Evolutionary conservation across 2,329 filamentous ascomycete species (phyloP).

Genomic region (Dothideomycetes sp.): DNA sequence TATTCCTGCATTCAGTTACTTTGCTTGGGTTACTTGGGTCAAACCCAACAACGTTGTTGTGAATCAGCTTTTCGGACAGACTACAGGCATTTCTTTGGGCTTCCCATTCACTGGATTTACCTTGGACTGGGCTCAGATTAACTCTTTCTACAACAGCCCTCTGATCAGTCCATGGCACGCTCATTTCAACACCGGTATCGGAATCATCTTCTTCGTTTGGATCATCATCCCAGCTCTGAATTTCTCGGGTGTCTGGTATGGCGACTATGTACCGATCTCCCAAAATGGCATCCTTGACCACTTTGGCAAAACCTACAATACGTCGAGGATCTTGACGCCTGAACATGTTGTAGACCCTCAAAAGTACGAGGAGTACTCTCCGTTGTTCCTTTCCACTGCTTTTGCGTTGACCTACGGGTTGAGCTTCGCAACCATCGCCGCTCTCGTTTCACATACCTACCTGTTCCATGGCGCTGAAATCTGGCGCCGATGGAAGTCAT

Average conservation of each 20-base stretch:
- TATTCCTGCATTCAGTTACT: conserved; percentile 78
- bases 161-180: conserved; percentile 29
- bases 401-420: conserved; percentile 80
- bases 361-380: conserved; percentile 69
- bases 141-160: conserved; percentile 68
- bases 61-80: conserved; percentile 21
- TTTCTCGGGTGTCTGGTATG: conserved; percentile 70
- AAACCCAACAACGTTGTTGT: conserved; percentile 63
- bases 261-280: conserved; percentile 77
- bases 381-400: conserved; percentile 76
- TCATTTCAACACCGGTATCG: conserved; percentile 21
- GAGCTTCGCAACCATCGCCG: conserved; percentile 73
- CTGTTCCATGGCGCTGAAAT: conserved; percentile 85
- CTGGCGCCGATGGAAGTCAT: conserved; percentile 61
- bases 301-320: conserved; percentile 73
- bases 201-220: conserved; percentile 19
- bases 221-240: conserved; percentile 20
- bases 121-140: conserved; percentile 82
- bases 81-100: conserved; percentile 20
- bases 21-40: conserved; percentile 83
- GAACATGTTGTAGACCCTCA: conserved; percentile 70
- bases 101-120: conserved; percentile 43
- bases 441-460: conserved; percentile 68
- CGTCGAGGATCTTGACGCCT: conserved; percentile 65
- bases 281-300: conserved; percentile 81